Percentiles rank a stretch among this genome's conserved stretches.
These are phyloP conservation scores for Brassica incana DNA, from an alignment of 345 rosid species.

Conservation along the genomic window DNA sequence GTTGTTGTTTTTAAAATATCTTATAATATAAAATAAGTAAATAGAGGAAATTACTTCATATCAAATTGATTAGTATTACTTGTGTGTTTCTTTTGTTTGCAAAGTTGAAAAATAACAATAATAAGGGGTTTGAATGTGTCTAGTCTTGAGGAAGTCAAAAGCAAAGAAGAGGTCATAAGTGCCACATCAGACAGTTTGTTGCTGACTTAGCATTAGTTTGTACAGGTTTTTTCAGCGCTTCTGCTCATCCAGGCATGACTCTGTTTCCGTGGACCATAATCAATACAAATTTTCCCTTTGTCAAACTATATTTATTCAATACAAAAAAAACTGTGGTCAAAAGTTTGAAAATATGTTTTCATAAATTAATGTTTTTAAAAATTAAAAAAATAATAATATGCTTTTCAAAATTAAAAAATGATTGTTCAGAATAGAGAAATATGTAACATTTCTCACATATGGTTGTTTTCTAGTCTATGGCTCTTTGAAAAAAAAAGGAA, in stretches of 20 bases:
- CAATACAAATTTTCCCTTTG: background rate
- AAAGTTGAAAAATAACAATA: background rate
- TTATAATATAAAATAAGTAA: background rate
- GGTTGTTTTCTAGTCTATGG: background rate
- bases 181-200: conserved; percentile 27
- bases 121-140: conserved; percentile 26
- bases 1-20: background rate
- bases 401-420: background rate
- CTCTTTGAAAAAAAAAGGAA: background rate
- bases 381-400: background rate
- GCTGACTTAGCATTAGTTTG: conserved; percentile 33
- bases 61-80: background rate
- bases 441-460: background rate
- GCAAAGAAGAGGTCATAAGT: conserved; percentile 33
- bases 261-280: conserved; percentile 18
- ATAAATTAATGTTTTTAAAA: background rate
- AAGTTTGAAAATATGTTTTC: background rate
- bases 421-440: background rate
- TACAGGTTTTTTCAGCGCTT: conserved; percentile 22
- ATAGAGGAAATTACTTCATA: background rate
- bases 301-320: conserved; percentile 15
- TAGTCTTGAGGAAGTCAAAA: conserved; percentile 36
- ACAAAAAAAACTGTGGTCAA: background rate
- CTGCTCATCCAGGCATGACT: conserved; percentile 13
- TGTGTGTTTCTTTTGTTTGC: background rate